These are phyloP conservation scores for Penicillium sp. DNA, from an alignment of 2,329 filamentous ascomycete species.

Conservation along the genomic window DNA sequence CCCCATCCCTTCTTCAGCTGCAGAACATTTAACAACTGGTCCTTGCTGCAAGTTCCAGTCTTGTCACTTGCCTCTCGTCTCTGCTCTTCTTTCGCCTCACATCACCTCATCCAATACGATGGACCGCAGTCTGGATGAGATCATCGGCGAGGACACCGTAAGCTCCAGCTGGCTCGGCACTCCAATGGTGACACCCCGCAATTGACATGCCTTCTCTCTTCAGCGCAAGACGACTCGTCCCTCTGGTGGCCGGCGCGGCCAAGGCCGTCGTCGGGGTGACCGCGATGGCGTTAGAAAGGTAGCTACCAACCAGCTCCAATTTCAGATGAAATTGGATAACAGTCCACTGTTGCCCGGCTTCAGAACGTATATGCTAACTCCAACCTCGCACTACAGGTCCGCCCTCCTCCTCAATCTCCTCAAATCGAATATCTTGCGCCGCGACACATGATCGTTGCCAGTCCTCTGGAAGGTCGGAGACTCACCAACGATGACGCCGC, in stretches of 20 bases:
- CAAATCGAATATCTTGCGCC: slow-evolving; percentile 40
- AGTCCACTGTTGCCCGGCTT: background rate
- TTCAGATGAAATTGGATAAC: background rate
- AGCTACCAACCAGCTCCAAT: slow-evolving; percentile 15
- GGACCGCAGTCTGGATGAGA: slow-evolving; percentile 69
- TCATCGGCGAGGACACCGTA: slow-evolving; percentile 66
- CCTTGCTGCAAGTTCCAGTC: background rate
- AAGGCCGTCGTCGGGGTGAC: slow-evolving; percentile 72
- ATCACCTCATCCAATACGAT: slow-evolving; percentile 44
- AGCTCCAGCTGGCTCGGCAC: slow-evolving; percentile 16
- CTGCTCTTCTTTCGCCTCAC: background rate
- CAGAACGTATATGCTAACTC: background rate
- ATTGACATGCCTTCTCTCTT: slow-evolving; percentile 18
- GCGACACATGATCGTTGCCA: slow-evolving; percentile 36
- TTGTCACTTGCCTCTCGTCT: background rate
- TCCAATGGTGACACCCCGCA: slow-evolving; percentile 1
- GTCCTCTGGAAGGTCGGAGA: slow-evolving; percentile 30
- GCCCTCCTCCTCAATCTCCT: slow-evolving; percentile 50
- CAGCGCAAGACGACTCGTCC: slow-evolving; percentile 32
- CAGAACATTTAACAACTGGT: background rate
- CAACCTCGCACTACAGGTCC: slow-evolving; percentile 37
- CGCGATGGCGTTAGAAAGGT: slow-evolving; percentile 94
- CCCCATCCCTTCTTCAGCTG: background rate
- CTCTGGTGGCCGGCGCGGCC: slow-evolving; percentile 42
- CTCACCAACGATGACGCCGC: slow-evolving; percentile 29